Base-by-base conservation (phyloP, 345 rosid species). In the Rhizophora apiculata region DNA sequence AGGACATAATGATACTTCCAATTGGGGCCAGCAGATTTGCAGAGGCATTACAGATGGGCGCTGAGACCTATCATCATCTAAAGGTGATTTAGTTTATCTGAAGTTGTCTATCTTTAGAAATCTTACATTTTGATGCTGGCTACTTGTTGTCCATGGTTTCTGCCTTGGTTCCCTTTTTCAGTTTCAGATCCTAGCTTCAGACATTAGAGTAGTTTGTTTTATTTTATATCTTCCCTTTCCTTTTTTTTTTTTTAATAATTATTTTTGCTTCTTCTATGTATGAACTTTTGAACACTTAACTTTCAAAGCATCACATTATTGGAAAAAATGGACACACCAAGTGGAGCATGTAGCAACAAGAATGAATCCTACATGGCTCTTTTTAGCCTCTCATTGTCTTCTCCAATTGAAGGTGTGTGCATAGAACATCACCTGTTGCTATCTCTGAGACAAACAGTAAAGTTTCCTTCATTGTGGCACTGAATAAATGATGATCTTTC, bases 21-120 rank as follows among this genome's bases (percentile, higher is more conserved):
- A 74, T 80, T 77, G 99, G 97, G 74, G 99, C 99, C 39, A 74
- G 69, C 80, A 92, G 85, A 78, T 92, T 92, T 85, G 88, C 87
- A 83, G 99, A 95, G 85, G 99, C 99, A 56, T 75, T 95, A 73
- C 96, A 84, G 74, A 90, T 93, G 94, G 99, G 98, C 75, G 79
- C 99, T 60, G 99, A 95, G 82, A 87, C 94, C 56, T 95, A 88
- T 81, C 93, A 88, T 78, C 99, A 95, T 78, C 86, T 95, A 69
- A 95, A 95, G 98, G 99, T 95, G 80, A 65, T 66, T 74, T 75
- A 72, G 18, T 61, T 64, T 6, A 13, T 72, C 66, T 51, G 48
- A 65, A 21, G 27, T 61, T 0, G 19, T 30, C 64, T 63, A 53
- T 51, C 64, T 67, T 60, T 77, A 32, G 52, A 60, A 74, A 59